Conservation (phyloP, 139 green algal genomes). For the Deuterostichococcus epilithicus region DNA sequence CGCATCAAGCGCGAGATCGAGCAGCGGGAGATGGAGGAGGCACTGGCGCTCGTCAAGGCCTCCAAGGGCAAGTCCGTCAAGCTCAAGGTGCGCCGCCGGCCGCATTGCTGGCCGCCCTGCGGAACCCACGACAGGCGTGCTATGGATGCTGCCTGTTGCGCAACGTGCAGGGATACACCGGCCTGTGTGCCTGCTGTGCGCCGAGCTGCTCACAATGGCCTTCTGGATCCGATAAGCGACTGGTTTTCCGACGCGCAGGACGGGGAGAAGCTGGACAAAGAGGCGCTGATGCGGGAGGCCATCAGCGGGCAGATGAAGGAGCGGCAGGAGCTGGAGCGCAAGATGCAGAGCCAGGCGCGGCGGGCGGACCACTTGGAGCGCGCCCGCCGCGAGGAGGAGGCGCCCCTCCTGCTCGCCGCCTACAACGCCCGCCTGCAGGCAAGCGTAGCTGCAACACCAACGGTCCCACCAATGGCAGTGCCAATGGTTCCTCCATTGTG, state of each 20-base stretch:
- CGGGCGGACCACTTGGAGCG: conserved; percentile 96
- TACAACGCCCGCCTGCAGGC: conserved; percentile 30
- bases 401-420: conserved; percentile 46
- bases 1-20: conserved; percentile 74
- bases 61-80: conserved; percentile 18
- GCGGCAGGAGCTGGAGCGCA: conserved; percentile 77
- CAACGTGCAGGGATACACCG: no score
- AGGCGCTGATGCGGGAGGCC: conserved; percentile 51
- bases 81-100: background rate
- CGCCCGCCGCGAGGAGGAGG: conserved; percentile 89
- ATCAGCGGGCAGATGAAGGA: conserved; percentile 35
- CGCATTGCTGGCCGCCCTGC: background rate
- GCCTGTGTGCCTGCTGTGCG: no score
- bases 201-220: no score
- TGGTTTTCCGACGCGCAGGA: conserved; percentile 39
- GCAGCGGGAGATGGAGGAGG: conserved; percentile 61
- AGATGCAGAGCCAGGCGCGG: conserved; percentile 62
- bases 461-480: background rate
- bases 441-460: background rate
- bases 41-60: conserved; percentile 54
- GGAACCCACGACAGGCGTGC: no score
- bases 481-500: background rate
- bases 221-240: background rate
- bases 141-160: no score
- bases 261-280: conserved; percentile 76